Conservation (phyloP, 225 moss, liverwort and hornwort species). For the Straminergon stramineum region DNA sequence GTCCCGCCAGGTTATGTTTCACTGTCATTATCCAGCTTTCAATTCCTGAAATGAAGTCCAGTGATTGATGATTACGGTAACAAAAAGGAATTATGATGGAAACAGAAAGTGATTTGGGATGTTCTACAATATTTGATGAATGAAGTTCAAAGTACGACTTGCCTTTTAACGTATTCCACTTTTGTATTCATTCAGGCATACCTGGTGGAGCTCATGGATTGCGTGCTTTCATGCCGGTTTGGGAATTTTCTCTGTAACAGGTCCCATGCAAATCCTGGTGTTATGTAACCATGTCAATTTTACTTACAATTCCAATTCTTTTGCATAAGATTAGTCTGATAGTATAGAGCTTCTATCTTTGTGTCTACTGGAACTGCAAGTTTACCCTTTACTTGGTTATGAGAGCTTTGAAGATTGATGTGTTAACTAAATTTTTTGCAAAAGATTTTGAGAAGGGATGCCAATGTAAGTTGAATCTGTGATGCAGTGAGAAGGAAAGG, state of each 20-base stretch:
- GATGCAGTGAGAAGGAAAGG: constrained; percentile 88
- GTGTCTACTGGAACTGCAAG: neutral
- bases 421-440: neutral
- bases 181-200: constrained; percentile 43
- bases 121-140: neutral
- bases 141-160: neutral
- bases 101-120: neutral
- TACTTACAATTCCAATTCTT: neutral
- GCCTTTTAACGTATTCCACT: neutral
- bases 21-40: neutral
- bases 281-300: neutral
- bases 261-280: constrained; percentile 12
- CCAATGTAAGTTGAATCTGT: neutral
- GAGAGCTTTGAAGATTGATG: neutral
- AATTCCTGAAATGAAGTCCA: neutral
- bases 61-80: neutral
- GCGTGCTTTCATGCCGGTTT: constrained; percentile 84
- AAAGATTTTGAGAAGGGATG: neutral
- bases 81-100: neutral
- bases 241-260: constrained; percentile 98
- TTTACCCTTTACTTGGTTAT: neutral
- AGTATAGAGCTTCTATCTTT: neutral
- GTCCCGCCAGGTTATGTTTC: neutral
- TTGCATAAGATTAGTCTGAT: neutral
- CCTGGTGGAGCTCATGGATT: constrained; percentile 89